phyloP scores from a whole-genome alignment of 805 yeast genomes.

The Clavispora phyllophila region DNA sequence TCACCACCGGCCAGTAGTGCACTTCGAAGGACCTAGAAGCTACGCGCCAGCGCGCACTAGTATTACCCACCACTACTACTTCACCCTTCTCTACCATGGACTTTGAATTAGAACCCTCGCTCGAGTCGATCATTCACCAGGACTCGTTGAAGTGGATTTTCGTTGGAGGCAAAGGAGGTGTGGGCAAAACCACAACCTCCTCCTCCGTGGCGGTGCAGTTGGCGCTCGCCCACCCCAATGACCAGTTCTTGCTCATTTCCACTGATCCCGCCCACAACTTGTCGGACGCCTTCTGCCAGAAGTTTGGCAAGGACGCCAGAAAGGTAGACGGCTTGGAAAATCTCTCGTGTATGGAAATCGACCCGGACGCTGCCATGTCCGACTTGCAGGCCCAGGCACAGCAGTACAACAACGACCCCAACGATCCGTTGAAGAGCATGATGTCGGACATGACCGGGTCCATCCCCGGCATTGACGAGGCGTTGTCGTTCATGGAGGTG shows the following conservation, averaged over 20 bases:
- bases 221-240: constrained; percentile 74
- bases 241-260: constrained; percentile 82
- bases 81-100: constrained; percentile 38
- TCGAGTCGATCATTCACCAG: constrained; percentile 57
- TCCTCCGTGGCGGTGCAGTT: constrained; percentile 93
- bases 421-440: constrained; percentile 63
- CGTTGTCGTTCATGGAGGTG: constrained; percentile 95
- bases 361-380: constrained; percentile 88
- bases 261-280: constrained; percentile 99
- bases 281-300: constrained; percentile 97
- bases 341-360: constrained; percentile 97
- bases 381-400: constrained; percentile 69
- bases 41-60: not conserved
- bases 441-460: constrained; percentile 90
- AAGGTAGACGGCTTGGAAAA: constrained; percentile 84
- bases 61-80: not conserved
- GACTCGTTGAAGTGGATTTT: constrained; percentile 89
- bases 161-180: constrained; percentile 99
- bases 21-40: not conserved
- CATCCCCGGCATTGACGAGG: constrained; percentile 98
- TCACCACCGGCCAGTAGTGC: too few species aligned
- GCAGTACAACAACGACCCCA: constrained; percentile 48
- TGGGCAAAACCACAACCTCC: constrained; percentile 97
- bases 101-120: constrained; percentile 64
- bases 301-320: constrained; percentile 95